Evolutionary conservation across 106 monocot species (phyloP).

Genomic region (Platanthera guangdongensis): DNA sequence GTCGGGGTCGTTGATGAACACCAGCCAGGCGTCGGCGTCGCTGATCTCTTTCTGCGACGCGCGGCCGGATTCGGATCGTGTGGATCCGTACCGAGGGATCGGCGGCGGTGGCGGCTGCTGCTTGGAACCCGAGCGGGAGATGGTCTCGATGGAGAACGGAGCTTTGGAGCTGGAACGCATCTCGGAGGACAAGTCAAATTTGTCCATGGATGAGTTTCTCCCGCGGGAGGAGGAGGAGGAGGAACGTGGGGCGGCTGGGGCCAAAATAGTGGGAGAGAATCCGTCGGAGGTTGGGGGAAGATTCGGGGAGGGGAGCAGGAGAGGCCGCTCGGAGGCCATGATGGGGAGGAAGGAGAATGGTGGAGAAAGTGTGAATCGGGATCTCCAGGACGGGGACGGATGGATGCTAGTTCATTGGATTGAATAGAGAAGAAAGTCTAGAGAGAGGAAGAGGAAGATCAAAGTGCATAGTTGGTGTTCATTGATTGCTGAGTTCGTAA

Average conservation of each 20-base stretch:
- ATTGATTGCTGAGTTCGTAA: neutral
- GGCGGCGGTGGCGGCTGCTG: constrained; percentile 2
- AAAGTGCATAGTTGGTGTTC: neutral
- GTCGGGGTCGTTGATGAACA: constrained; percentile 54
- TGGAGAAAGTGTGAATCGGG: neutral
- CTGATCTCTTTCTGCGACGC: constrained; percentile 55
- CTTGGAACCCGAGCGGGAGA: constrained; percentile 6
- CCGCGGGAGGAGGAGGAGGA: constrained; percentile 13
- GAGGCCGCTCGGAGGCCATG: constrained; percentile 33
- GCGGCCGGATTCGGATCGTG: constrained; percentile 32
- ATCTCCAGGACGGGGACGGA: neutral
- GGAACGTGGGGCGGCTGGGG: neutral
- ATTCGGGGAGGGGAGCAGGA: constrained; percentile 24
- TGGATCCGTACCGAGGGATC: constrained; percentile 26
- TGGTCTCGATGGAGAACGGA: neutral
- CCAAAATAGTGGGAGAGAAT: constrained; percentile 7
- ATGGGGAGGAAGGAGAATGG: neutral
- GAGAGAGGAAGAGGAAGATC: neutral
- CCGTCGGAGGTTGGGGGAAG: neutral
- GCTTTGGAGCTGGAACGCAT: neutral
- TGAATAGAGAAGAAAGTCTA: neutral
- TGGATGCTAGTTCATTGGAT: neutral
- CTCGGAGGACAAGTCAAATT: neutral
- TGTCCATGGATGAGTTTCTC: constrained; percentile 3
- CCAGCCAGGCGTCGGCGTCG: constrained; percentile 78